phyloP scores from a whole-genome alignment of 345 rosid genomes.

The Euphorbia lathyris region DNA sequence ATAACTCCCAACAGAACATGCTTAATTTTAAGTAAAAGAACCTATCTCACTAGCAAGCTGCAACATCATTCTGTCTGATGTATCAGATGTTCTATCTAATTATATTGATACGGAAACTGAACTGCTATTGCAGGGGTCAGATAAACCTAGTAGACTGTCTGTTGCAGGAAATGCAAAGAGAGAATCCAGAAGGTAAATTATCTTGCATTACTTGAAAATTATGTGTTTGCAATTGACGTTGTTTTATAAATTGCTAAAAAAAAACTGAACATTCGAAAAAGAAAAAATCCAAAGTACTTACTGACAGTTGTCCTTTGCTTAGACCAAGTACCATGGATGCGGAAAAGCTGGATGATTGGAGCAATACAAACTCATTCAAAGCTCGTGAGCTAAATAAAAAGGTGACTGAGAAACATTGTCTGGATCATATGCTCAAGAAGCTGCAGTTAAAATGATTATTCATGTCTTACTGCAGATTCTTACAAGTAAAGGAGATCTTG shows the following conservation, averaged over 20 bases:
- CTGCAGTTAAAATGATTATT: neutral
- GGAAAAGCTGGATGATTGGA: conserved; percentile 38
- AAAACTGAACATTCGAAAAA: too few species aligned
- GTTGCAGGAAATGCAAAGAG: conserved; percentile 43
- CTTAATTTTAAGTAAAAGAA: neutral
- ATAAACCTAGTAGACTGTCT: conserved; percentile 33
- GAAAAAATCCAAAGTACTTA: conserved; percentile 10
- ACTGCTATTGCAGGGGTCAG: conserved; percentile 40
- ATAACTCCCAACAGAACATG: neutral
- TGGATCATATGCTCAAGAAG: conserved; percentile 17
- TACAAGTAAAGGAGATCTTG: conserved; percentile 78
- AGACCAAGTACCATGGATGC: conserved; percentile 44
- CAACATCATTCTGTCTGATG: neutral
- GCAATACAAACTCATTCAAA: conserved; percentile 42
- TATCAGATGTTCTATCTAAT: neutral
- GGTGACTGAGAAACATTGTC: conserved; percentile 37
- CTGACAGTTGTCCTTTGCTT: conserved; percentile 19
- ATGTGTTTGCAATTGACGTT: conserved; percentile 8
- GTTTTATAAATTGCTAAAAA: conserved; percentile 12
- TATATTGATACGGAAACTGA: conserved; percentile 2
- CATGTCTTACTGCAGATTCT: conserved; percentile 48
- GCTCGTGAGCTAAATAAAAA: conserved; percentile 69
- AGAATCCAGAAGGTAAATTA: conserved; percentile 54
- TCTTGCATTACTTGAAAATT: neutral
- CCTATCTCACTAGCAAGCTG: neutral